A percentile compares a stretch with the other conserved stretches of the same genome.
Conservation (phyloP, 768 basidiomycete genomes). For the Russula earlei region DNA sequence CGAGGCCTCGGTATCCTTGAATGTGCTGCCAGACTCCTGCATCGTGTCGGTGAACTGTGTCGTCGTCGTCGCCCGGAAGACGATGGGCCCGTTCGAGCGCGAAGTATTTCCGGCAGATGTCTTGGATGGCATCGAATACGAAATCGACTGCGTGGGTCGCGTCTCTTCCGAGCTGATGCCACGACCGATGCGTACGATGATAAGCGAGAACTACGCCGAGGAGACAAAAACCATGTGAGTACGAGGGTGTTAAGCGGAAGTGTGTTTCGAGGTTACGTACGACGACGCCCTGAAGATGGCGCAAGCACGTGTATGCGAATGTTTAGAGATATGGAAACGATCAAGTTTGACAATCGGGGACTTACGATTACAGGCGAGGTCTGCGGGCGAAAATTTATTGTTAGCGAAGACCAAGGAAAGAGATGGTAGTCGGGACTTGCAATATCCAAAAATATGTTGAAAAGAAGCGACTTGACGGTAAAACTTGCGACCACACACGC, state of each 20-base stretch:
- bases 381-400: background rate
- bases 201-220: slow-evolving; percentile 17
- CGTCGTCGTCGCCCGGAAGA: slow-evolving; percentile 15
- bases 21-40: background rate
- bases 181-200: slow-evolving; percentile 16
- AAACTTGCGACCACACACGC: slow-evolving; percentile 5
- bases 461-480: background rate
- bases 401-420: slow-evolving; percentile 7
- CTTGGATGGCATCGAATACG: slow-evolving; percentile 18
- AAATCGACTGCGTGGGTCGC: slow-evolving; percentile 4
- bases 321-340: background rate
- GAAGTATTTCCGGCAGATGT: background rate
- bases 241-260: background rate
- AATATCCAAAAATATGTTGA: slow-evolving; percentile 18
- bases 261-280: slow-evolving; percentile 12
- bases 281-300: slow-evolving; percentile 12
- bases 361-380: slow-evolving; percentile 18
- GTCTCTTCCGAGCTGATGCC: slow-evolving; percentile 13
- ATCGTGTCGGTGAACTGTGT: slow-evolving; percentile 6
- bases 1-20: background rate
- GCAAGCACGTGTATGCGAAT: background rate
- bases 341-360: background rate
- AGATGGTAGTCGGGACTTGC: background rate
- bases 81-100: slow-evolving; percentile 1
- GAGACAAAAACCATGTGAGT: background rate